Base-by-base conservation (phyloP, 2,329 filamentous ascomycete species). In the Fusarium incarnatum region DNA sequence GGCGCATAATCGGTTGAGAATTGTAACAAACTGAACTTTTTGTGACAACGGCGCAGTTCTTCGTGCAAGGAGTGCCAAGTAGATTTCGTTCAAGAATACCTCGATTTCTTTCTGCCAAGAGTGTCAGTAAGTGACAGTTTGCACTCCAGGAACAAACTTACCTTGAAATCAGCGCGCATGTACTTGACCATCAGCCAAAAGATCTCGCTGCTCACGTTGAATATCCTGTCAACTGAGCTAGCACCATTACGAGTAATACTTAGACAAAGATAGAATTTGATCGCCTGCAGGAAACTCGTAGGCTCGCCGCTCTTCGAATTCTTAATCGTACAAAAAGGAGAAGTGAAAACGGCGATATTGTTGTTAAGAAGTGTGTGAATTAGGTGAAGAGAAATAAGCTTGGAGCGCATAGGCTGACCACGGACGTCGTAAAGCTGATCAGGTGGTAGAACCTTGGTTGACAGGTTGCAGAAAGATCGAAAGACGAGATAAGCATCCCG, bases 121-220 rank as follows among this genome's bases (percentile, higher is more conserved):
- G 8, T 30, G 72, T 81, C 64, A 83, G 78, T 20, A 27, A 34
- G n/a, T 40, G 7, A 15, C 7, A 34, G 9, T 41, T 18, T 30
- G n/a, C 27, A 18, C 13, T 13, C 3, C 22, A 46, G 4, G 23
- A 15, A 11, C 11, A 10, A 28, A 56, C 86, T 64, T 76, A 92
- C 91, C 90, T 99, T 99, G 81, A 99, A 92, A 68, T 94, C 92
- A 4, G 96, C 92, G 66, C 97, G 89, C 89, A 99, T 92, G 75
- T 94, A 92, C 79, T 97, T 97, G 45, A 98, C 83, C 91, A 98
- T 97, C 61, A 98, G 85, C 94, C 94, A 99, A 79, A 99, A 99
- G 30, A 98, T 97, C 79, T 99, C 96, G 75, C 93, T 94, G 79
- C 93, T 95, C 44, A 98, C 94, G 77, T 98, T 95, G 76, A 98